phyloP scores from a whole-genome alignment of 2,329 filamentous ascomycete species.

The Aspergillus pseudoglaucus region DNA sequence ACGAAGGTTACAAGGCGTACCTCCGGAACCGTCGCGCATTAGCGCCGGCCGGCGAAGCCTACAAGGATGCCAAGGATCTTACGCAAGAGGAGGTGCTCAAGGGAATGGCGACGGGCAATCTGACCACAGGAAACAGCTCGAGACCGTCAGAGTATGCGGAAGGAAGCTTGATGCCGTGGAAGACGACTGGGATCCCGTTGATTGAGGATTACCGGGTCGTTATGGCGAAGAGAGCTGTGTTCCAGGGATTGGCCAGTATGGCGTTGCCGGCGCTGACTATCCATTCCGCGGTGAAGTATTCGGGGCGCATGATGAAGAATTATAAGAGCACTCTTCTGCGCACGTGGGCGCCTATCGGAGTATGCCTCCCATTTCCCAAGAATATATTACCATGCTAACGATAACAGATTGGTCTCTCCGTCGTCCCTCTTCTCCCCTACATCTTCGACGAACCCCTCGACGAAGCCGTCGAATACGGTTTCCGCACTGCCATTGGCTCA shows the following conservation, averaged over 20 bases:
- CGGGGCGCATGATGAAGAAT: constrained; percentile 76
- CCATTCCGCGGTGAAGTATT: constrained; percentile 86
- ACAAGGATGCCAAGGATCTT: constrained; percentile 32
- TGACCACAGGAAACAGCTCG: constrained; percentile 7
- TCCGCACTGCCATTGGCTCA: constrained; percentile 71
- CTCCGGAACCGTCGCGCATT: constrained; percentile 71
- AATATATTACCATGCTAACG: constrained; percentile 16
- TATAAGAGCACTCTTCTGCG: constrained; percentile 67
- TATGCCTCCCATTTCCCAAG: constrained; percentile 46
- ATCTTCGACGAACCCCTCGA: constrained; percentile 92
- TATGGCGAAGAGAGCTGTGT: constrained; percentile 83
- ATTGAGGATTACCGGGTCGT: constrained; percentile 87
- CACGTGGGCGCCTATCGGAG: constrained; percentile 85
- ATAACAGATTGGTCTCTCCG: constrained; percentile 54
- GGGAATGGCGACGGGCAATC: constrained; percentile 32
- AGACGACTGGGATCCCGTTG: constrained; percentile 53
- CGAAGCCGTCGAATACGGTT: constrained; percentile 80
- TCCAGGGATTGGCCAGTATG: constrained; percentile 89
- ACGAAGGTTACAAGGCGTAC: constrained; percentile 95
- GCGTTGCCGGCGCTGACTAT: constrained; percentile 90
- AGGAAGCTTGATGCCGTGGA: constrained; percentile 28
- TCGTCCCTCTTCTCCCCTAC: constrained; percentile 76
- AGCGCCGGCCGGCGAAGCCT: constrained; percentile 56
- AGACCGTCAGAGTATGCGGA: constrained; percentile 5
- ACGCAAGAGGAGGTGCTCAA: constrained; percentile 23